Evolutionary conservation across 129 eudicot species (phyloP).

Genomic region (Artemisia tridentata): DNA sequence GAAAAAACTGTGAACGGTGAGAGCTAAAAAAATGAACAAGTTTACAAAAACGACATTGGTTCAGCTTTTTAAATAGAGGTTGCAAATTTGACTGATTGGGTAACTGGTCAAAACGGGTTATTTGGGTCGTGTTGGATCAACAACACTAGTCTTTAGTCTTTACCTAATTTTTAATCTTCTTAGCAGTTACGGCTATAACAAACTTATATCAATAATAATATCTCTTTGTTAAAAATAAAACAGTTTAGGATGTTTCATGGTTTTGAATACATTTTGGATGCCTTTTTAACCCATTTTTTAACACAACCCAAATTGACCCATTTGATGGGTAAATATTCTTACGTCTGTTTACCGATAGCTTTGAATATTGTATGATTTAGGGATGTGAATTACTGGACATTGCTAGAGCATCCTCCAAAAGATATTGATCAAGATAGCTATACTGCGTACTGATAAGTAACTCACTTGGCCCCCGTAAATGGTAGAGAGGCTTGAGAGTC

Average conservation of each 20-base stretch:
- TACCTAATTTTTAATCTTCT: too few relatives aligned
- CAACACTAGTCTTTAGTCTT: too few relatives aligned
- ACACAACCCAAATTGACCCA: background rate
- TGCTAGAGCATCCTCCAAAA: slow-evolving; percentile 64
- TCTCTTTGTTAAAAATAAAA: too few relatives aligned
- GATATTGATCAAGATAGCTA: slow-evolving; percentile 51
- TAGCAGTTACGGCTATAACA: too few relatives aligned
- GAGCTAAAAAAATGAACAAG: too few relatives aligned
- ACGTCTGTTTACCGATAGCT: background rate
- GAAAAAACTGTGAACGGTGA: too few relatives aligned
- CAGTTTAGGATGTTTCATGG: background rate
- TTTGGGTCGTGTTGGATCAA: too few relatives aligned
- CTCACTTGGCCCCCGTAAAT: slow-evolving; percentile 41
- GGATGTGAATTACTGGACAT: slow-evolving; percentile 57
- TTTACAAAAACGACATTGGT: too few relatives aligned
- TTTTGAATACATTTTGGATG: background rate
- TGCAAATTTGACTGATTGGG: too few relatives aligned
- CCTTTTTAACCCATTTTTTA: background rate
- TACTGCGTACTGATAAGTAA: slow-evolving; percentile 66
- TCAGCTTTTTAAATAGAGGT: too few relatives aligned
- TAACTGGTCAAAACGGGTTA: too few relatives aligned
- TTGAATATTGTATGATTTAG: slow-evolving; percentile 27
- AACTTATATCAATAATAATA: background rate
- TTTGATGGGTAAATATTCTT: background rate
- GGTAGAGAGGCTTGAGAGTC: slow-evolving; percentile 48